These are phyloP conservation scores for Pachyrhizus erosus DNA, from an alignment of 306 rosid species.

Conservation along the genomic window DNA sequence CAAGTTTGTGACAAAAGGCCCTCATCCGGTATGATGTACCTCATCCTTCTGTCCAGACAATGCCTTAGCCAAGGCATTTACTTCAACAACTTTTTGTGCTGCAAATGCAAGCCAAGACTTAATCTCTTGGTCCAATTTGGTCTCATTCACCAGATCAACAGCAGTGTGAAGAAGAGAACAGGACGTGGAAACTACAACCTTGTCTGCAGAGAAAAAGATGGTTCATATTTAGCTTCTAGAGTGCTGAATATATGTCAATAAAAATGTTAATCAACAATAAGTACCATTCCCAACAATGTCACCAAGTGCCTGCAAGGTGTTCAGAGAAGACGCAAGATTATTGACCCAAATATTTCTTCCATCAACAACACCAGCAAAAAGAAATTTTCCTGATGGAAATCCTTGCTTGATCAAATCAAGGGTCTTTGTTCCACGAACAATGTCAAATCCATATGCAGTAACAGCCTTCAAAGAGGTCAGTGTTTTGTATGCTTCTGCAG, in stretches of 20 bases:
- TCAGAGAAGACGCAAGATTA: constrained; percentile 70
- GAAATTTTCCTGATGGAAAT: constrained; percentile 74
- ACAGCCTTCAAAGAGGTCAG: constrained; percentile 81
- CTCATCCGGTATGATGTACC: constrained; percentile 40
- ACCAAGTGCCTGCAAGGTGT: constrained; percentile 62
- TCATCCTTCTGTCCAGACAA: constrained; percentile 70
- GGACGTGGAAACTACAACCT: constrained; percentile 81
- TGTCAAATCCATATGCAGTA: constrained; percentile 77
- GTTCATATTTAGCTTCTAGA: constrained; percentile 28
- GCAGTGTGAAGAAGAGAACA: constrained; percentile 96
- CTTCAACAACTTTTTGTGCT: constrained; percentile 87
- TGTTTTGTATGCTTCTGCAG: constrained; percentile 73
- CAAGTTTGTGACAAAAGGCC: background rate
- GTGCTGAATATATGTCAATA: constrained; percentile 8
- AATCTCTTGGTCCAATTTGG: constrained; percentile 74
- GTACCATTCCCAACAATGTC: constrained; percentile 77
- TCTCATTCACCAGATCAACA: constrained; percentile 83
- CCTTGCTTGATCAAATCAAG: constrained; percentile 74
- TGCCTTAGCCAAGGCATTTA: constrained; percentile 84
- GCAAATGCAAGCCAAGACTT: constrained; percentile 94
- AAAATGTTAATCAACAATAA: constrained; percentile 1
- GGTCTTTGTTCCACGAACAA: constrained; percentile 83
- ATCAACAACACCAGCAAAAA: constrained; percentile 92
- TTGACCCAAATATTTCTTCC: constrained; percentile 94
- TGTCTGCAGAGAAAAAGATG: constrained; percentile 52